A percentile compares a stretch with the other conserved stretches of the same genome.
Evolutionary conservation across 805 yeast genomes (phyloP).

Genomic region (Barnettozyma californica): DNA sequence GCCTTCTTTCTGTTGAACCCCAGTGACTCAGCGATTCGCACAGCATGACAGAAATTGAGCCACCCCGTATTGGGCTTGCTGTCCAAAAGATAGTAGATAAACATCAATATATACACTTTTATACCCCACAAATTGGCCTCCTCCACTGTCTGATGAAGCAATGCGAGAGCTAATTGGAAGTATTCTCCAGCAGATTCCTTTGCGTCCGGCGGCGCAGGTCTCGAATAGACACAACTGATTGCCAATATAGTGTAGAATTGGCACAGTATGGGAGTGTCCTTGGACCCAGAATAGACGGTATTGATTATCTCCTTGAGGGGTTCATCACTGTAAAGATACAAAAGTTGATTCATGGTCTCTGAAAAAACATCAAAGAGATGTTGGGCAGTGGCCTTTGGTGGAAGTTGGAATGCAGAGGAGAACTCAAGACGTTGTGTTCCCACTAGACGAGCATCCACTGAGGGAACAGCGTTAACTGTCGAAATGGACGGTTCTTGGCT

Average conservation of each 20-base stretch:
- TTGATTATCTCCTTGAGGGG: background rate
- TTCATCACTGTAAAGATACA: background rate
- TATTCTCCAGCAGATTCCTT: background rate
- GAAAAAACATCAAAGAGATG: background rate
- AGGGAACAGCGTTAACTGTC: background rate
- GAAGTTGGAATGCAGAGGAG: background rate
- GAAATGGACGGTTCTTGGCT: background rate
- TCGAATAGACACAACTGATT: background rate
- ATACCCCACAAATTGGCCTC: conserved; percentile 35
- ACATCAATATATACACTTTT: conserved; percentile 31
- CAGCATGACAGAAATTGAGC: conserved; percentile 33
- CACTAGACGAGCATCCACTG: background rate
- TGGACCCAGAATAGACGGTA: background rate
- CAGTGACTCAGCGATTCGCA: conserved; percentile 34
- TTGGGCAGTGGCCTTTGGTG: background rate
- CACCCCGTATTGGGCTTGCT: conserved; percentile 34
- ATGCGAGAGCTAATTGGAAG: conserved; percentile 1
- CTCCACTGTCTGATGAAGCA: conserved; percentile 27
- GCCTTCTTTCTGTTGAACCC: conserved; percentile 32
- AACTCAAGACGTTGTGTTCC: background rate
- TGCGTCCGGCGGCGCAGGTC: background rate
- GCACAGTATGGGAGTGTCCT: background rate
- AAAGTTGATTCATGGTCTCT: background rate
- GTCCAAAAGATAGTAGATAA: conserved; percentile 31
- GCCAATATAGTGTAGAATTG: background rate